Base-by-base conservation (phyloP, 768 basidiomycete species). In the Epithele typhae region DNA sequence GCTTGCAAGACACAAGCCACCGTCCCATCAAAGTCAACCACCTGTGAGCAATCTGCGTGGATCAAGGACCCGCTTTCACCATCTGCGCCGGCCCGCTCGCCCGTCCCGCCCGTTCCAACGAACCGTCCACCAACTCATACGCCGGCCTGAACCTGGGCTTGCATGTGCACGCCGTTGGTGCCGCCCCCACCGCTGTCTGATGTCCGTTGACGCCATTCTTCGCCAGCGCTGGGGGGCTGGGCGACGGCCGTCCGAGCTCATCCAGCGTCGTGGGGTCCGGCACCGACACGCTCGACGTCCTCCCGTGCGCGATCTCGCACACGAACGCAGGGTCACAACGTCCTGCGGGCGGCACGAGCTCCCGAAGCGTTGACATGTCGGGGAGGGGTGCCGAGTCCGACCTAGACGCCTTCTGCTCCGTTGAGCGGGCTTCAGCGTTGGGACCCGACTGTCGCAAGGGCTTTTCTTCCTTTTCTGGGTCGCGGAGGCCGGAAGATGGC, bases 91-190 rank as follows among this genome's bases (percentile, higher is more conserved):
- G 8, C 27, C 27, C 27, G 25, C 35, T 36, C 18, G 9, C 78
- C 25, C 86, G 70, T 9, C 86, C 86, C 10, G 76, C 82, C 34
- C 91, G 75, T 64, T 93, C 91, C 39, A 90, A 69, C 40, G 69
- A 70, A 19, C 77, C 87, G 58, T 94, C 89, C 25, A 69, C 58
- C 1, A 95, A 74, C 68, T 90, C 84, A 66, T 90, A 87, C 1
- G 92, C 92, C 1, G 92, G 92, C 23, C 73, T 71, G 60, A 87
- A 94, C 21, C 68, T 70, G 33, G 65, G 52, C 37, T 54, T 45
- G 33, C 40, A 45, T 3, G 18, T 36, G 34, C 25, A 44, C 38
- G 27, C 27, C 27, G 27, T 30, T 30, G 8, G 27, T 23, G 21
- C 40, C 39, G 23, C 33, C 14, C 8, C 32, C 49, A 38, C 18